Percentiles rank a stretch among this genome's conserved stretches.
These are phyloP conservation scores for Colletotrichum noveboracense DNA, from an alignment of 2,329 filamentous ascomycete genomes.

Conservation along the genomic window DNA sequence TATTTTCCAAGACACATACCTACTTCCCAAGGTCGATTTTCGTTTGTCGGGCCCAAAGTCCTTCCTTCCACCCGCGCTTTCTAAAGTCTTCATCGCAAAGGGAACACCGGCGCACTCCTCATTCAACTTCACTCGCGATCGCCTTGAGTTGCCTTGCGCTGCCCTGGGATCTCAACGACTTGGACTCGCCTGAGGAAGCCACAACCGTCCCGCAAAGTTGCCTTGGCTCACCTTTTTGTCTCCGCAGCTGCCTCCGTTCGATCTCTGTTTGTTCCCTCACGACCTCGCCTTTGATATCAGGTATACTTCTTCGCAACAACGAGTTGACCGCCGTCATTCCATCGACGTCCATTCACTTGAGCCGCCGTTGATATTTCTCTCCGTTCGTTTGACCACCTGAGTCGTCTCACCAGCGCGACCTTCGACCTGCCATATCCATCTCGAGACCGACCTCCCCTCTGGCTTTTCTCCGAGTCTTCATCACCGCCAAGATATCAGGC, in stretches of 20 bases:
- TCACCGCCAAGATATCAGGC: not conserved
- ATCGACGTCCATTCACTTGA: not conserved
- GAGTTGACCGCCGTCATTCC: not conserved
- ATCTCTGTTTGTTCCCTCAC: not conserved
- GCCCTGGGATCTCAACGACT: not conserved
- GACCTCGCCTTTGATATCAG: not conserved
- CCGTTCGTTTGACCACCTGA: not conserved
- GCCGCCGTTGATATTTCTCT: not conserved
- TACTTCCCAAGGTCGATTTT: not conserved
- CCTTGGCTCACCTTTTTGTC: not conserved
- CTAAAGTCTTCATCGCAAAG: not conserved
- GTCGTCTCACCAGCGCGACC: not conserved
- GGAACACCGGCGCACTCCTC: not conserved
- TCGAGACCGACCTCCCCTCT: not conserved
- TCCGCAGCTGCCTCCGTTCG: not conserved
- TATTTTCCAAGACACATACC: not conserved
- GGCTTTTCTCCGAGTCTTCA: not conserved
- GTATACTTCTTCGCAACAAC: not conserved
- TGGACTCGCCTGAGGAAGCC: not conserved
- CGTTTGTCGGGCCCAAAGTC: not conserved
- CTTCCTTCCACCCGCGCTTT: not conserved
- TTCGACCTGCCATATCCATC: not conserved
- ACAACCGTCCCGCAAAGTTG: not conserved
- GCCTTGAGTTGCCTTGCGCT: not conserved
- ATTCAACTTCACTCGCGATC: not conserved